Evolutionary conservation across 1,284 basidiomycete species (phyloP).

Genomic region (Ustilago hordei): DNA sequence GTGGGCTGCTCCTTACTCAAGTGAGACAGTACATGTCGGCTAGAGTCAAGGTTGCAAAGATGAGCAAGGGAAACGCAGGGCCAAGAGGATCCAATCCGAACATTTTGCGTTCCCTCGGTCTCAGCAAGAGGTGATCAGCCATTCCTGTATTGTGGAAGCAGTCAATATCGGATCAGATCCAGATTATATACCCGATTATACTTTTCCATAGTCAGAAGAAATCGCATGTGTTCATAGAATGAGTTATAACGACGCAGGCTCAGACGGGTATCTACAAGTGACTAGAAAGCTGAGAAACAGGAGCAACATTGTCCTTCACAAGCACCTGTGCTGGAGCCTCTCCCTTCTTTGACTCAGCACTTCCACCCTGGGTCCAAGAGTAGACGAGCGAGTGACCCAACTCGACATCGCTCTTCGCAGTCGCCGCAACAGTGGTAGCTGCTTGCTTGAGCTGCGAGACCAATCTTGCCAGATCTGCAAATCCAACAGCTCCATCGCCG

Average conservation of each 20-base stretch:
- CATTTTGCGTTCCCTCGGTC: slow-evolving; percentile 24
- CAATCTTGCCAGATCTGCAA: slow-evolving; percentile 32
- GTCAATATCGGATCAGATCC: not conserved
- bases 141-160: not conserved
- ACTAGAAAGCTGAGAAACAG: slow-evolving; percentile 4
- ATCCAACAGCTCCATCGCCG: slow-evolving; percentile 23
- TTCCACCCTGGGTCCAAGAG: slow-evolving; percentile 22
- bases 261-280: slow-evolving; percentile 8
- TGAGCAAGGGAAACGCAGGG: not conserved
- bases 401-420: slow-evolving; percentile 20
- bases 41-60: slow-evolving; percentile 8
- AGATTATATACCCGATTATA: slow-evolving; percentile 25
- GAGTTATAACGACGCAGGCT: not conserved
- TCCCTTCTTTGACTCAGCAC: slow-evolving; percentile 3
- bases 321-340: not conserved
- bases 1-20: slow-evolving; percentile 46
- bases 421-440: slow-evolving; percentile 3
- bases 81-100: not conserved
- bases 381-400: slow-evolving; percentile 39
- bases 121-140: slow-evolving; percentile 15
- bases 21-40: slow-evolving; percentile 38
- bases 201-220: not conserved
- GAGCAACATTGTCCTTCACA: not conserved
- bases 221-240: not conserved
- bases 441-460: slow-evolving; percentile 30